Evolutionary conservation across 1,284 basidiomycete genomes (phyloP).

Genomic region (Afroboletus lepidellus): DNA sequence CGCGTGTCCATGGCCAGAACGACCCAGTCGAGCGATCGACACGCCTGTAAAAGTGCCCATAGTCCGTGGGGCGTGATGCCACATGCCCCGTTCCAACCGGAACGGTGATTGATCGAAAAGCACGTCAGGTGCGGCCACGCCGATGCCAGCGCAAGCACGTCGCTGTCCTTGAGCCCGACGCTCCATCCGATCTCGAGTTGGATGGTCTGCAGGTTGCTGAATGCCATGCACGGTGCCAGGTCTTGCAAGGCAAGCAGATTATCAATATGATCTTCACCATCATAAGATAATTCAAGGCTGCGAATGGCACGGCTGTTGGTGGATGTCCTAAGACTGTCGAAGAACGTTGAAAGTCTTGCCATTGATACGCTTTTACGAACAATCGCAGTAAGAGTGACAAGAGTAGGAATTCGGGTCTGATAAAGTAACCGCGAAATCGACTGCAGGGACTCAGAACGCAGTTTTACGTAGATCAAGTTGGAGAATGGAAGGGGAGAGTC

Average conservation of each 20-base stretch:
- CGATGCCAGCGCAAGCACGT: neutral
- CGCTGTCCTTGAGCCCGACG: neutral
- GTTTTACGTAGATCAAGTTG: neutral
- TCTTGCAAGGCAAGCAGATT: neutral
- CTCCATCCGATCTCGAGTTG: neutral
- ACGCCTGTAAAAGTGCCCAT: neutral
- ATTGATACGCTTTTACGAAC: neutral
- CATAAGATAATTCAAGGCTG: too few species aligned
- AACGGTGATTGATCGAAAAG: neutral
- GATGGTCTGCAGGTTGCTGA: neutral
- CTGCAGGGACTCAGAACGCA: neutral
- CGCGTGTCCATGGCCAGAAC: neutral
- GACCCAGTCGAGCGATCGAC: neutral
- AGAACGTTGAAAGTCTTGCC: neutral
- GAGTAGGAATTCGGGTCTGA: neutral
- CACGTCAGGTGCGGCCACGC: neutral
- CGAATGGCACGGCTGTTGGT: accelerated
- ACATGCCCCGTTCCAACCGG: neutral
- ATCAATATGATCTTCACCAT: neutral
- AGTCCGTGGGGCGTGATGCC: neutral
- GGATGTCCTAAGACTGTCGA: neutral
- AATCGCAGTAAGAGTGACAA: neutral
- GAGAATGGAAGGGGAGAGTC: neutral
- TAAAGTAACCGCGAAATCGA: neutral
- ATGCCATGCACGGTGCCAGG: neutral